These are phyloP conservation scores for Linderniella brevidens DNA, from an alignment of 257 asterid genomes.

Conservation along the genomic window DNA sequence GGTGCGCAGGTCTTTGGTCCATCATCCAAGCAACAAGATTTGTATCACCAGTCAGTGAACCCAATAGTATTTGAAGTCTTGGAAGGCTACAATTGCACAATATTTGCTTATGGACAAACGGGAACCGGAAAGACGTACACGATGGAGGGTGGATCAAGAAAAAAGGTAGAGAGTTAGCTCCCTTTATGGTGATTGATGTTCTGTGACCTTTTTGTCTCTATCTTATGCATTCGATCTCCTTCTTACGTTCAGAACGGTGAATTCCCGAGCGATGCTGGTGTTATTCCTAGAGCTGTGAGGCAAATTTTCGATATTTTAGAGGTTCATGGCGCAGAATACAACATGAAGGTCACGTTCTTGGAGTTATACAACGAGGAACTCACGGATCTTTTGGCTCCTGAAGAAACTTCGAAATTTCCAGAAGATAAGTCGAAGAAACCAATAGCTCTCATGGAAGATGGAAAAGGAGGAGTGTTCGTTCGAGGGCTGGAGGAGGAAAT, in stretches of 20 bases:
- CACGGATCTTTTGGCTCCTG: conserved; percentile 87
- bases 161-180: conserved; percentile 42
- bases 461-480: conserved; percentile 92
- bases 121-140: conserved; percentile 98
- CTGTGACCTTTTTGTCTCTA: not conserved
- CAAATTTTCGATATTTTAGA: conserved; percentile 87
- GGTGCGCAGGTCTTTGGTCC: conserved; percentile 84
- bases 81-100: conserved; percentile 96
- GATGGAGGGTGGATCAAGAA: conserved; percentile 98
- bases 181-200: conserved; percentile 1
- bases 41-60: conserved; percentile 70
- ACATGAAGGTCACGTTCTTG: conserved; percentile 81
- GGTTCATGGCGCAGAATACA: conserved; percentile 87
- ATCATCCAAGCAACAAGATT: conserved; percentile 77
- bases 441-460: conserved; percentile 96
- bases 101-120: conserved; percentile 98
- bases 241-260: conserved; percentile 68
- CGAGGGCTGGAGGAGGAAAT: conserved; percentile 97
- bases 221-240: conserved; percentile 10
- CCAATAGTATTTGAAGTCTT: conserved; percentile 89
- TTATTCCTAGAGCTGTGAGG: conserved; percentile 92
- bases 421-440: conserved; percentile 95
- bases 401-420: conserved; percentile 47
- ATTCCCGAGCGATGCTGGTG: conserved; percentile 94
- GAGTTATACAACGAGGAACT: conserved; percentile 96